phyloP scores from a whole-genome alignment of 805 yeast genomes.

The Yueomyces sp. region DNA sequence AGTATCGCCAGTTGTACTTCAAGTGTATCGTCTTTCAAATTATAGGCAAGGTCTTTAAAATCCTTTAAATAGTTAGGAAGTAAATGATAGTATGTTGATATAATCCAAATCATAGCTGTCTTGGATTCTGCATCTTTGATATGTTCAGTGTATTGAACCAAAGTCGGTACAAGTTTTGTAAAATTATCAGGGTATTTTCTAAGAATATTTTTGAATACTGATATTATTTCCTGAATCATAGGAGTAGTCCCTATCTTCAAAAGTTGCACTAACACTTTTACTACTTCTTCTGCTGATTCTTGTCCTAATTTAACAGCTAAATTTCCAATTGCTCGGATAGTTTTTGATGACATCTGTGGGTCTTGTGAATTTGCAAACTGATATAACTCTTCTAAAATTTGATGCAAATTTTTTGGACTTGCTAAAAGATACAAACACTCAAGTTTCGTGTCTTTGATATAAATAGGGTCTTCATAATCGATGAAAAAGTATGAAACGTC shows the following conservation, averaged over 20 bases:
- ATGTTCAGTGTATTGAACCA: constrained; percentile 33
- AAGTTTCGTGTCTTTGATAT: constrained; percentile 78
- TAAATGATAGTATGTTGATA: constrained; percentile 52
- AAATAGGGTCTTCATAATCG: constrained; percentile 73
- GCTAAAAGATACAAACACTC: constrained; percentile 79
- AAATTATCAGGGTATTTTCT: constrained; percentile 59
- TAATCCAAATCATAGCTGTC: constrained; percentile 69
- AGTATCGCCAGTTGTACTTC: constrained; percentile 65
- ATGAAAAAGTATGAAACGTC: constrained; percentile 78
- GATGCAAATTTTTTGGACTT: constrained; percentile 40
- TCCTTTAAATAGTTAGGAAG: constrained; percentile 23
- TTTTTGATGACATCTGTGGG: constrained; percentile 72
- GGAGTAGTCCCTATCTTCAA: constrained; percentile 54
- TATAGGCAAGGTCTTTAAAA: constrained; percentile 25
- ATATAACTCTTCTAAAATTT: constrained; percentile 60
- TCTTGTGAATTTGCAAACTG: constrained; percentile 86
- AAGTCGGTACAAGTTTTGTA: constrained; percentile 28
- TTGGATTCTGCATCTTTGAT: constrained; percentile 64
- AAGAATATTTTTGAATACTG: constrained; percentile 63
- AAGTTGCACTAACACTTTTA: constrained; percentile 45
- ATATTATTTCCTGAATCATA: constrained; percentile 66
- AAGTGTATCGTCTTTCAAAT: constrained; percentile 45
- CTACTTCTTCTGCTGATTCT: constrained; percentile 47
- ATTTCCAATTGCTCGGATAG: constrained; percentile 82
- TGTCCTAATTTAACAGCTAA: constrained; percentile 62